Evolutionary conservation across 768 basidiomycete species (phyloP).

Genomic region (Xanthoconium purpureum): DNA sequence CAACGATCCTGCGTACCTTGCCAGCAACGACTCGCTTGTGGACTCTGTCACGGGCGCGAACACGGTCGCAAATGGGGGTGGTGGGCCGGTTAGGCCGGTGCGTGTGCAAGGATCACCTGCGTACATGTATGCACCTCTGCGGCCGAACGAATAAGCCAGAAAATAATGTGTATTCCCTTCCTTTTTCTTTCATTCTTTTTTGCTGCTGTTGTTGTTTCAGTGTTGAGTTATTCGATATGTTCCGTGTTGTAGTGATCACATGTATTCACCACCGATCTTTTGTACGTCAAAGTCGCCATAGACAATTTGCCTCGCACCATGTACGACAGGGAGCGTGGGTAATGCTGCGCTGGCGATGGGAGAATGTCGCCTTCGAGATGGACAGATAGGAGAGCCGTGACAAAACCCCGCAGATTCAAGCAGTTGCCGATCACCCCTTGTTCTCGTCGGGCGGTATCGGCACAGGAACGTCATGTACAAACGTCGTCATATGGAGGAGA

Average conservation of each 20-base stretch:
- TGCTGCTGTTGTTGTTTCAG: background rate
- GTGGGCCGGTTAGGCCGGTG: conserved; percentile 17
- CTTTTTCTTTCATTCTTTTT: background rate
- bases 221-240: conserved; percentile 9
- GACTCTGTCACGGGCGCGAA: conserved; percentile 26
- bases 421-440: background rate
- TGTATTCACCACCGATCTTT: conserved; percentile 5
- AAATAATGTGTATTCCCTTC: background rate
- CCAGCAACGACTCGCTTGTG: conserved; percentile 26
- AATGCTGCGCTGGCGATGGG: background rate
- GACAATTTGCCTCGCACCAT: background rate
- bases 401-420: no score
- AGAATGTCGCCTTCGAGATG: background rate
- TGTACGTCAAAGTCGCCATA: background rate
- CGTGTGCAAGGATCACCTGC: conserved; percentile 21
- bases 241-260: background rate
- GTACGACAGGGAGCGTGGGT: background rate
- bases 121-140: conserved; percentile 16
- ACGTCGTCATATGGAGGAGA: no score
- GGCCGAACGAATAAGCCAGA: conserved; percentile 11
- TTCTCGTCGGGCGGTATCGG: background rate
- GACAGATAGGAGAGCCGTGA: background rate
- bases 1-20: conserved; percentile 26
- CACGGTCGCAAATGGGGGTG: conserved; percentile 24
- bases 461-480: no score